Conservation (phyloP, 352 stramenopile genomes). For the Pythium folliculosum region DNA sequence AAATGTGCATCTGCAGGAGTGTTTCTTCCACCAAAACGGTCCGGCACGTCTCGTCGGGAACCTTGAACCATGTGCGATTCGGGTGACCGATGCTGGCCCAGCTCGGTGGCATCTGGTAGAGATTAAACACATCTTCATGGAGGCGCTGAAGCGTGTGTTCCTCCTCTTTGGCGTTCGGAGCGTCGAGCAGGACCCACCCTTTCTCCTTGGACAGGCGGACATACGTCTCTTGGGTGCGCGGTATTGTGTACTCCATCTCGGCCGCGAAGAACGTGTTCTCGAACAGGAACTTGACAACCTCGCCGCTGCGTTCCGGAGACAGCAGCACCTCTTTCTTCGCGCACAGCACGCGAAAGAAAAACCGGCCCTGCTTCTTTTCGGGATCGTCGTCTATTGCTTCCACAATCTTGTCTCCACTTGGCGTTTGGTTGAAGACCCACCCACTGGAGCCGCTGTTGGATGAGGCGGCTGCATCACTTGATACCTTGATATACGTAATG, state of each 20-base stretch:
- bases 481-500: conserved; percentile 84
- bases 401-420: conserved; percentile 63
- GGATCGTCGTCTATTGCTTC: conserved; percentile 72
- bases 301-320: conserved; percentile 66
- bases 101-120: conserved; percentile 72
- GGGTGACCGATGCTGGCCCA: conserved; percentile 81
- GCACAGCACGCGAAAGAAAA: conserved; percentile 74
- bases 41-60: conserved; percentile 65
- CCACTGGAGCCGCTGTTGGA: conserved; percentile 48
- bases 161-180: conserved; percentile 17
- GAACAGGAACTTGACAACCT: conserved; percentile 67
- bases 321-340: conserved; percentile 76
- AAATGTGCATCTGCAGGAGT: conserved; percentile 73
- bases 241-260: conserved; percentile 83
- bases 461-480: conserved; percentile 42
- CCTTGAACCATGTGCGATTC: conserved; percentile 84
- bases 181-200: conserved; percentile 70
- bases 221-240: conserved; percentile 70
- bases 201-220: conserved; percentile 78
- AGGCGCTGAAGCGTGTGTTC: conserved; percentile 55
- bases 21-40: conserved; percentile 74
- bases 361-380: conserved; percentile 81
- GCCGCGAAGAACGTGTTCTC: conserved; percentile 69
- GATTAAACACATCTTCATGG: conserved; percentile 76
- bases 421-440: conserved; percentile 71